These are phyloP conservation scores for Amaranthus tricolor DNA, from an alignment of 179 eudicot species.

Conservation along the genomic window DNA sequence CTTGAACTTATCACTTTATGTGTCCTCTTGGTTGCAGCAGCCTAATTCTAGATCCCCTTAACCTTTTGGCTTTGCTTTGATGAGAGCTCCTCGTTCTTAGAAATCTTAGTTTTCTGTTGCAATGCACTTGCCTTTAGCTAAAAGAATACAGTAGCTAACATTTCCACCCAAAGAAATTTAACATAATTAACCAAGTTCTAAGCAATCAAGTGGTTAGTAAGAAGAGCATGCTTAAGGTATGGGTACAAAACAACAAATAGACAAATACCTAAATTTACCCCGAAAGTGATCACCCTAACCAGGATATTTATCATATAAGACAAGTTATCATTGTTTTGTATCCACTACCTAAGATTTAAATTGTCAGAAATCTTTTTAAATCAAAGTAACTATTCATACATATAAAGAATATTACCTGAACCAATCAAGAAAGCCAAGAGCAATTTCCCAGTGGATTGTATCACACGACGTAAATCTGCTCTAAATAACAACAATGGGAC, in stretches of 20 bases:
- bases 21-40: slow-evolving; percentile 10
- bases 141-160: neutral
- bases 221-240: slow-evolving; percentile 8
- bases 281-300: neutral
- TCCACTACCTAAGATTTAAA: neutral
- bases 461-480: slow-evolving; percentile 71
- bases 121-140: slow-evolving; percentile 3
- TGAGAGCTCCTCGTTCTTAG: slow-evolving; percentile 8
- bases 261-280: neutral
- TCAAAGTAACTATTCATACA: neutral
- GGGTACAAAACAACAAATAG: neutral
- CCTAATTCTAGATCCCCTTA: slow-evolving; percentile 2
- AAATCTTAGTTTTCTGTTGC: slow-evolving; percentile 1
- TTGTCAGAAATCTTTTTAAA: neutral
- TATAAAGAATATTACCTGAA: slow-evolving; percentile 48
- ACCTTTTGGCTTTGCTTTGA: slow-evolving; percentile 6
- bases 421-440: slow-evolving; percentile 87
- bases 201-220: neutral
- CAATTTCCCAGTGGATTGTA: slow-evolving; percentile 72
- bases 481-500: slow-evolving; percentile 76
- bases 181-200: neutral
- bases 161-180: neutral
- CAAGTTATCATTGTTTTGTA: neutral
- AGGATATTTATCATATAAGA: neutral
- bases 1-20: slow-evolving; percentile 13